These are phyloP conservation scores for Hapsidospora chrysogenum DNA, from an alignment of 495 filamentous ascomycete genomes.

Conservation along the genomic window DNA sequence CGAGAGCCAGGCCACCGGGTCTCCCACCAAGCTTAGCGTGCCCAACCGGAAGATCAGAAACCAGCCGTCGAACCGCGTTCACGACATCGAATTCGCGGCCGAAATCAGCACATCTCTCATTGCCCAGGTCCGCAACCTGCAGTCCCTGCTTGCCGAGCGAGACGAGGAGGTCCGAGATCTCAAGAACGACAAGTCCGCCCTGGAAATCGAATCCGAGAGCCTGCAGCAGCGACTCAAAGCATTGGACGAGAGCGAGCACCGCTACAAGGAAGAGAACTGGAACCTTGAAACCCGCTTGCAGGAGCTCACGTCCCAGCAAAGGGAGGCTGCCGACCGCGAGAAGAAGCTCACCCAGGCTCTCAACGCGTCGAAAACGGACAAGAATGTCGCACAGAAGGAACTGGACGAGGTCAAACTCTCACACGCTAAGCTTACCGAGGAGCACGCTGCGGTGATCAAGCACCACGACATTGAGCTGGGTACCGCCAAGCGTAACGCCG, in stretches of 20 bases:
- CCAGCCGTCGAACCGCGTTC: constrained; percentile 65
- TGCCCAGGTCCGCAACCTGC: constrained; percentile 74
- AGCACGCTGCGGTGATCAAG: constrained; percentile 56
- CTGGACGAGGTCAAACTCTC: constrained; percentile 72
- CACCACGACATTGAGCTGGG: constrained; percentile 79
- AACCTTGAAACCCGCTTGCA: constrained; percentile 79
- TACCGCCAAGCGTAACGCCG: constrained; percentile 56
- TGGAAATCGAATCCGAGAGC: constrained; percentile 69
- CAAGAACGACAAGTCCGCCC: constrained; percentile 52
- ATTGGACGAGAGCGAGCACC: constrained; percentile 83
- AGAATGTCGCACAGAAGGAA: constrained; percentile 59
- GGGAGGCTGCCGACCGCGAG: constrained; percentile 62
- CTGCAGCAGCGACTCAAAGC: constrained; percentile 61
- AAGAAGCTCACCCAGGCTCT: constrained; percentile 59
- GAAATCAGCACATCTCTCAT: constrained; percentile 88
- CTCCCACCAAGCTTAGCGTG: constrained; percentile 77
- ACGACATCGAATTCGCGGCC: constrained; percentile 92
- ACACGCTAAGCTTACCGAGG: constrained; percentile 64
- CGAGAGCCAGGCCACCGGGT: constrained; percentile 66
- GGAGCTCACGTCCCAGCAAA: constrained; percentile 51
- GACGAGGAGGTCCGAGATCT: constrained; percentile 68
- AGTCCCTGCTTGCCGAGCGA: constrained; percentile 64
- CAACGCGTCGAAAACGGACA: constrained; percentile 52
- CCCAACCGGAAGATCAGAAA: constrained; percentile 77
- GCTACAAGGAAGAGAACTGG: constrained; percentile 98